A percentile compares a stretch with the other conserved stretches of the same genome.
These are phyloP conservation scores for Aspergillus luchuensis DNA, from an alignment of 2,329 filamentous ascomycete genomes.

Conservation along the genomic window DNA sequence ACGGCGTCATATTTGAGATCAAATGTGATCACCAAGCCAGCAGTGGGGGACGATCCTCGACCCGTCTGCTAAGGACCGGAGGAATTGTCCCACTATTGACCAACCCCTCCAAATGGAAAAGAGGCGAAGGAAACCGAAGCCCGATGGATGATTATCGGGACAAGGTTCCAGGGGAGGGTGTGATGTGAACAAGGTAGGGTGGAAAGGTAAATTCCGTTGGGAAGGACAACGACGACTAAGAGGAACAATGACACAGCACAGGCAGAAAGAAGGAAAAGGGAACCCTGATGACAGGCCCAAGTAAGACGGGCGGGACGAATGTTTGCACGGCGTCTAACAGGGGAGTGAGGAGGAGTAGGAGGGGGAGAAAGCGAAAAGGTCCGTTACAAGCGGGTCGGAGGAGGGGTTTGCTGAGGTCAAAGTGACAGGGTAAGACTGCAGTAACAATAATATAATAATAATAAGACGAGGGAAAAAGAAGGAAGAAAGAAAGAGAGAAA, in stretches of 20 bases:
- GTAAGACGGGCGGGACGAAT: slow-evolving; percentile 22
- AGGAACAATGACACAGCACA: not conserved
- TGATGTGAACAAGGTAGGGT: not conserved
- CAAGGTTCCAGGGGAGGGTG: not conserved
- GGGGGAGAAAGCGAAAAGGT: slow-evolving; percentile 8
- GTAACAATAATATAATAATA: slow-evolving; percentile 8
- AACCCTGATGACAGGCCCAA: slow-evolving; percentile 1
- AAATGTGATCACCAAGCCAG: slow-evolving; percentile 21
- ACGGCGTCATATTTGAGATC: slow-evolving; percentile 40
- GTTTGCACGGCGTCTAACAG: slow-evolving; percentile 33
- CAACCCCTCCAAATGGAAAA: slow-evolving; percentile 1
- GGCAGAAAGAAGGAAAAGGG: not conserved
- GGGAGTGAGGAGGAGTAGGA: slow-evolving; percentile 8
- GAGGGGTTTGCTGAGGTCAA: slow-evolving; percentile 22
- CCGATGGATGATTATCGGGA: not conserved
- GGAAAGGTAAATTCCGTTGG: slow-evolving; percentile 1
- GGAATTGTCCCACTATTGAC: slow-evolving; percentile 7
- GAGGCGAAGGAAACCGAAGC: not conserved
- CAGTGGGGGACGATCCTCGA: slow-evolving; percentile 17
- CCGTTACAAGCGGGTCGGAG: slow-evolving; percentile 24
- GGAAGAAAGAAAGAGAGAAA: not conserved
- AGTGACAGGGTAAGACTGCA: slow-evolving; percentile 16
- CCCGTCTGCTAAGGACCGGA: slow-evolving; percentile 12
- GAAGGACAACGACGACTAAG: not conserved
- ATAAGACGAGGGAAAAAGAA: not conserved